Evolutionary conservation across 208 protist genomes (phyloP).

Genomic region (Vickermania spadyakhi): DNA sequence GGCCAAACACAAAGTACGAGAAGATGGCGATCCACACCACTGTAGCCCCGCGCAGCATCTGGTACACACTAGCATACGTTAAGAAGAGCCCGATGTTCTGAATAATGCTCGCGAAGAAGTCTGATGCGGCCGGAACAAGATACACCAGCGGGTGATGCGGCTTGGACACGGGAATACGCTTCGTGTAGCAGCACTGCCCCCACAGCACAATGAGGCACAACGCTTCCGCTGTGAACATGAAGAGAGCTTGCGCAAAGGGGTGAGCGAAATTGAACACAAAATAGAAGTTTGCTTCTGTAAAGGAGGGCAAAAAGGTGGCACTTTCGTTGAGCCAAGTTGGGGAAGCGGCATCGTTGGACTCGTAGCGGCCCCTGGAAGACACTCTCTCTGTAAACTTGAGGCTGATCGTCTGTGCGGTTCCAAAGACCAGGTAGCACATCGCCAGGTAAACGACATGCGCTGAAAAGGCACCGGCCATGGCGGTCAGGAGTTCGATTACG

Average conservation of each 20-base stretch:
- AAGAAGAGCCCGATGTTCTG: constrained; percentile 84
- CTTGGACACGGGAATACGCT: constrained; percentile 24
- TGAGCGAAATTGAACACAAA: constrained; percentile 53
- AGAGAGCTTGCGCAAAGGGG: constrained; percentile 71
- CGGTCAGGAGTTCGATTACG: no score
- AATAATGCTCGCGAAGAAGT: constrained; percentile 76
- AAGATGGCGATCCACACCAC: constrained; percentile 84
- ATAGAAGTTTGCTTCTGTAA: background rate
- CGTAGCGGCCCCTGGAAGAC: constrained; percentile 17
- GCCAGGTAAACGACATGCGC: constrained; percentile 8
- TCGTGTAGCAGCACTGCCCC: constrained; percentile 4
- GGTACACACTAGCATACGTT: constrained; percentile 85
- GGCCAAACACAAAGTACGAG: constrained; percentile 69
- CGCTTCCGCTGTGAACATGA: constrained; percentile 79
- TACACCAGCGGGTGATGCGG: constrained; percentile 54
- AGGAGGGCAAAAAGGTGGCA: background rate
- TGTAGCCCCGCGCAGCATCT: constrained; percentile 89
- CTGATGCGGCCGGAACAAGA: constrained; percentile 49
- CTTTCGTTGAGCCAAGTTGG: background rate
- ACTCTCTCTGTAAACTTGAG: constrained; percentile 45
- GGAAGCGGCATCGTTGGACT: background rate
- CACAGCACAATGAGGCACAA: constrained; percentile 35
- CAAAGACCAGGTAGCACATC: constrained; percentile 32
- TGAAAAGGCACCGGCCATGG: background rate
- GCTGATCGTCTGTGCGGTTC: constrained; percentile 48